phyloP scores from a whole-genome alignment of 169 alveolate species.

The Cryptosporidium tyzzeri region DNA sequence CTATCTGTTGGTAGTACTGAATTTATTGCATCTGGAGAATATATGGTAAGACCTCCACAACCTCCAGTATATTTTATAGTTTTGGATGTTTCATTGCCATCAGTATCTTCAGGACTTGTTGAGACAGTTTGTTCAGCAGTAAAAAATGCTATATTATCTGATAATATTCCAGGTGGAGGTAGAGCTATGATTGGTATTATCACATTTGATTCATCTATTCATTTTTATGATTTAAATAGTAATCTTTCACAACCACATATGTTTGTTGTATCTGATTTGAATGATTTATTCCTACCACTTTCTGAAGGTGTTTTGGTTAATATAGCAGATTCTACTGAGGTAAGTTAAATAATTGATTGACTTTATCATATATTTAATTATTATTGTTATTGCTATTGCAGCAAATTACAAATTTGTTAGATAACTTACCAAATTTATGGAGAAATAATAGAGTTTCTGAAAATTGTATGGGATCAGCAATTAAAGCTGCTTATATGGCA shows the following conservation, averaged over 20 bases:
- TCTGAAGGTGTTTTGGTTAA: conserved; percentile 92
- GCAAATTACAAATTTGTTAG: conserved; percentile 81
- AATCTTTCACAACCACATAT: conserved; percentile 90
- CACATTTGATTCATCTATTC: conserved; percentile 94
- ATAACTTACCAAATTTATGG: conserved; percentile 89
- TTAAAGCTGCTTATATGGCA: conserved; percentile 91
- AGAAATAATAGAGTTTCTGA: conserved; percentile 86
- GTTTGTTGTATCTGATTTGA: conserved; percentile 92
- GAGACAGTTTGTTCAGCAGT: conserved; percentile 89
- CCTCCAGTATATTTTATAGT: conserved; percentile 94
- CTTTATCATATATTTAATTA: neutral
- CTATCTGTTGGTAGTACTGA: conserved; percentile 94
- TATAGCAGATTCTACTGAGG: conserved; percentile 85
- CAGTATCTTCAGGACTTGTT: conserved; percentile 92
- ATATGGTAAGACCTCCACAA: conserved; percentile 96
- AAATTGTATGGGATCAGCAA: conserved; percentile 90
- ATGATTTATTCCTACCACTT: conserved; percentile 93
- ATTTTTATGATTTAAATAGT: conserved; percentile 91
- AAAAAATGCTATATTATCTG: conserved; percentile 84
- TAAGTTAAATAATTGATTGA: conserved; percentile 35
- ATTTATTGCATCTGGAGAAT: conserved; percentile 95
- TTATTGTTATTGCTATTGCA: neutral
- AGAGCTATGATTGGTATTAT: conserved; percentile 94
- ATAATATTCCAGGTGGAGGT: conserved; percentile 85
- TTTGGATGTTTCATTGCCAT: conserved; percentile 90